Base-by-base conservation (phyloP, 345 rosid species). In the Anacardium occidentale region DNA sequence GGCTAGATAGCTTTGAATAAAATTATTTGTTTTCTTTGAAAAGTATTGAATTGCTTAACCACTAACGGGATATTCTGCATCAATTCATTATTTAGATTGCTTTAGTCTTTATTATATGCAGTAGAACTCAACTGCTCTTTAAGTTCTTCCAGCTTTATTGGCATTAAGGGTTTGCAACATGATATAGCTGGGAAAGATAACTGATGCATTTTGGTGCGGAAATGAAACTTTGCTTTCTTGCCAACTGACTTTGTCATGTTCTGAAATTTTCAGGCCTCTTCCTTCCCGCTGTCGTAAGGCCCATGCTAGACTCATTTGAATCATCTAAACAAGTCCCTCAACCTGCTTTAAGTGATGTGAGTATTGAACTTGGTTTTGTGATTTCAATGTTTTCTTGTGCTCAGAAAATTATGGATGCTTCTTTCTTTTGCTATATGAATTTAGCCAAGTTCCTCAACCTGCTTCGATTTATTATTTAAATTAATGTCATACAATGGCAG, bases 211-310 rank as follows among this genome's bases (percentile, higher is more conserved):
- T 34, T n/a, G 29, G 17, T 7, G 42, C 9, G 47, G 20, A 18
- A 51, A 29, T 20, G 63, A 60, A 26, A 25, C 8, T 24, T 69
- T n/a, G 54, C 47, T 66, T 54, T 64, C 22, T 45, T 21, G 26
- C 5, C 26, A 18, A 18, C 59, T 60, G 62, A 57, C 50, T 60
- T n/a, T 29, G 32, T 60, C 29, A 14, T 71, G 2, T 61, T 73
- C 3, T 58, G 20, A 44, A 77, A 82, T 53, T 79, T 44, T 72
- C 85, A 90, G 99, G 98, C 70, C 91, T 96, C 40, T 87, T 93
- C 82, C 88, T 93, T 74, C 99, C 98, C 22, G 98, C 99, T 66
- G 92, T 90, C 63, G 98, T 93, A 65, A 89, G 96, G 81, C 99
- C 99, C 74, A 87, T 96, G 20, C 82, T 96, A 29, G 98, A 96